Evolutionary conservation across 495 filamentous ascomycete species (phyloP), one percentile per base, ranked within the genome.

Genomic region (Aspergillus kassunensis): DNA sequence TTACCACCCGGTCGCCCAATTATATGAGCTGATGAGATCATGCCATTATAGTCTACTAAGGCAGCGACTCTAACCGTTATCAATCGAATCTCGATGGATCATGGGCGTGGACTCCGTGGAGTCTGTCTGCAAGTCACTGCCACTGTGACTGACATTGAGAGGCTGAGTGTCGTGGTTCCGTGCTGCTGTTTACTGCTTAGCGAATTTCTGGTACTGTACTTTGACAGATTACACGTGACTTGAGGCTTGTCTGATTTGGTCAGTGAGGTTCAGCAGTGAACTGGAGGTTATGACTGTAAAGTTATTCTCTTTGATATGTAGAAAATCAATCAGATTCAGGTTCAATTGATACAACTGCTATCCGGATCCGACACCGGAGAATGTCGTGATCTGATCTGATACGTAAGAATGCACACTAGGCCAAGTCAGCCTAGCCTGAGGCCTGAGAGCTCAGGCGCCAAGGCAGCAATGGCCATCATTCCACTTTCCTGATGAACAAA

Each of bases 381-480:
- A 15, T 25, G 39, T 8, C 21, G 9, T 31, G 42, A 44, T 44
- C 42, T 44, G 42, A 3, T 33, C 6, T 12, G 16, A 20, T 34
- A 35, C 29, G 44, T 35, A 35, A 34, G 12, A 25, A 35, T 21
- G 35, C 47, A 21, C 36, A 41, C 18, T 24, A 21, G 29, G 11
- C 30, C 39, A 52, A 44, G 15, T 41, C 30, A 21, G 23, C 15
- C 31, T 57, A 52, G 58, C 37, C 51, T 53, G 44, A 34, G 55
- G 59, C 59, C 59, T 61, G 53, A 58, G 43, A 11, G 7, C 47
- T 54, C 53, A 56, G 58, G 53, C 54, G 44, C 54, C 53, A 54
- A 61, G 59, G 59, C 55, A n/a, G n/a, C n/a, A n/a, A n/a, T 51
- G 47, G 29, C 31, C 43, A 53, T 52, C 52, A 53, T 43, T 47